Evolutionary conservation across 345 rosid species (phyloP).

Genomic region (Pugionium dolabratum): DNA sequence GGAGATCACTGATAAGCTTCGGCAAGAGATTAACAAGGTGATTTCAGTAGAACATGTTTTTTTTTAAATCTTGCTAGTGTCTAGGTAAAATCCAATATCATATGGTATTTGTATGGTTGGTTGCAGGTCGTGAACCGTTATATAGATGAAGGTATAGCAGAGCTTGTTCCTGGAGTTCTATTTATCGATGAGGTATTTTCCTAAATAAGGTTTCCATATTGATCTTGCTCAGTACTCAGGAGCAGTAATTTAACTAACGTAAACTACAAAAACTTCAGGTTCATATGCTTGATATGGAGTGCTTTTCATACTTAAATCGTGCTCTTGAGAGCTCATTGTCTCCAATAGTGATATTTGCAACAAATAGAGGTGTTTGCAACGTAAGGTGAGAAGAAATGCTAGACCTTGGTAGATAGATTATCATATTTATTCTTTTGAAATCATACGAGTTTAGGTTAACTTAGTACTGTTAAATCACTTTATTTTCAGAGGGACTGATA

Average conservation of each 20-base stretch:
- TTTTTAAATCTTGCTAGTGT: not conserved
- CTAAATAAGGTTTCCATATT: not conserved
- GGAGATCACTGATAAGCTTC: conserved; percentile 92
- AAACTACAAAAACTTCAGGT: conserved; percentile 52
- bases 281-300: conserved; percentile 99
- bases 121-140: conserved; percentile 92
- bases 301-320: conserved; percentile 93
- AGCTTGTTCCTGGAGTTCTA: conserved; percentile 96
- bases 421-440: not conserved
- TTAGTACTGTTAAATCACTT: not conserved
- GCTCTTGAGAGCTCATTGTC: conserved; percentile 95
- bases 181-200: conserved; percentile 89
- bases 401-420: not conserved
- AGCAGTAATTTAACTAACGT: not conserved
- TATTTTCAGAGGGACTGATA: conserved; percentile 88
- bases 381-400: conserved; percentile 60
- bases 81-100: not conserved
- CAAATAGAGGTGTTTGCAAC: conserved; percentile 95
- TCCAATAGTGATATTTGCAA: conserved; percentile 95
- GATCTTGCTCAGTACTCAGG: not conserved
- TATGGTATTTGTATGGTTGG: conserved; percentile 1
- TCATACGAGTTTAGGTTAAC: conserved; percentile 13
- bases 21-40: conserved; percentile 98
- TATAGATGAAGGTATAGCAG: conserved; percentile 95
- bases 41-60: conserved; percentile 9